Evolutionary conservation across 768 basidiomycete genomes (phyloP), one percentile per base, ranked within the genome.

Genomic region (Amanita pallidorosea): DNA sequence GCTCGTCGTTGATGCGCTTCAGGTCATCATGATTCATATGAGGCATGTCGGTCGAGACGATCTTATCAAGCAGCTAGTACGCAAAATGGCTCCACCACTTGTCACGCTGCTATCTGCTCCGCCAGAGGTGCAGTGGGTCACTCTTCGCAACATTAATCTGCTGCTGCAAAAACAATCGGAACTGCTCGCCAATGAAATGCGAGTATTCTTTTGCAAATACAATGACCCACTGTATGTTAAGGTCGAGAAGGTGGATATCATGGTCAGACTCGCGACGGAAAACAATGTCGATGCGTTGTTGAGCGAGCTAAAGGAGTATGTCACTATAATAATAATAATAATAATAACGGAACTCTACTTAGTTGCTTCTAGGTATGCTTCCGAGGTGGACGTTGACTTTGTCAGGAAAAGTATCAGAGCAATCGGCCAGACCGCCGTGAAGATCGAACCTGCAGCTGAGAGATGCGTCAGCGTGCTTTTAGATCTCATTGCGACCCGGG

Each of bases 201-300:
- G 94, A 41, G 96, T 99, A 17, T 99, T 99, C 66, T 99, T 98
- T 74, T 97, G 95, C 81, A 99, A 99, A 67, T 98, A 99, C 70
- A 98, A 98, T 61, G 95, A 99, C 61, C 95, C 95, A 5, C 70
- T 95, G n/a, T 99, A 98, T 61, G 94, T 98, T 64, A 99, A 99
- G 67, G 80, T 97, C 47, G 96, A 97, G 67, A 98, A 99, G 67
- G 70, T 99, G 57, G 96, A 97, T 58, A 96, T 98, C 63, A 99
- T 99, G 96, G 88, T 97, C 46, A 76, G 91, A 50, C 70, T 99
- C 51, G 93, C 91, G 11, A 77, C 75, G 18, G 95, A 97, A 55
- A 83, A 79, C 65, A 99, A 97, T 58, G 89, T 95, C 1, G 93
- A 97, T 67, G 91, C 93, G 7, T 72, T 98, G 47, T 67, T 99